These are phyloP conservation scores for Fusarium caatingaense DNA, from an alignment of 2,329 filamentous ascomycete genomes.

Conservation along the genomic window DNA sequence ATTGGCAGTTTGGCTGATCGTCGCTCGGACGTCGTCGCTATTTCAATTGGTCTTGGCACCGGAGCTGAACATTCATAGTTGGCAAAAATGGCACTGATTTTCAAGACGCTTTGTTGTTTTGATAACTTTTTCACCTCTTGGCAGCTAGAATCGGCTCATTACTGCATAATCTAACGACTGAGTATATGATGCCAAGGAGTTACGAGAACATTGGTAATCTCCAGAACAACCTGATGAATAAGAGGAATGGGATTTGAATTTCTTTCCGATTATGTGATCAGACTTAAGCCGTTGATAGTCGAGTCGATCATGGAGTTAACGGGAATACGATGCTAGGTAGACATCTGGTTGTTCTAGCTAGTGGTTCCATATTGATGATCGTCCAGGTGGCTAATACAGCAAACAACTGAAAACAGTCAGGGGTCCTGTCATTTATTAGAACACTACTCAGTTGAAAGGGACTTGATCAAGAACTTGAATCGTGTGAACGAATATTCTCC, in stretches of 20 bases:
- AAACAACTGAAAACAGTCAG: neutral
- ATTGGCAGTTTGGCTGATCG: slow-evolving; percentile 9
- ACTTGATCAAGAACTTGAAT: neutral
- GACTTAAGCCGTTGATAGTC: neutral
- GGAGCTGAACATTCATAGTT: neutral
- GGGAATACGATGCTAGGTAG: neutral
- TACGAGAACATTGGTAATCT: neutral
- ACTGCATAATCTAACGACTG: neutral
- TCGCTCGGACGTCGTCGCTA: slow-evolving; percentile 4
- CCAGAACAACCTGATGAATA: neutral
- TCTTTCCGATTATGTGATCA: neutral
- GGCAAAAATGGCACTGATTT: neutral
- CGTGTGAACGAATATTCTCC: neutral
- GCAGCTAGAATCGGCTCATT: neutral
- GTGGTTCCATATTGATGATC: neutral
- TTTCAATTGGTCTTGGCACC: slow-evolving; percentile 9
- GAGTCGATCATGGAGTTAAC: neutral
- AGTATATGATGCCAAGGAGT: neutral
- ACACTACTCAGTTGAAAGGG: neutral
- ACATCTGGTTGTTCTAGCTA: neutral
- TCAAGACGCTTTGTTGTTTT: neutral
- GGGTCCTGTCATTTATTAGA: neutral
- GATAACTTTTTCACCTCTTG: neutral
- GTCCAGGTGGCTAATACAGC: neutral
- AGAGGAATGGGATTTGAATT: neutral